phyloP scores from a whole-genome alignment of 2,329 filamentous ascomycete species.

The Aspergillus costaricaensis region DNA sequence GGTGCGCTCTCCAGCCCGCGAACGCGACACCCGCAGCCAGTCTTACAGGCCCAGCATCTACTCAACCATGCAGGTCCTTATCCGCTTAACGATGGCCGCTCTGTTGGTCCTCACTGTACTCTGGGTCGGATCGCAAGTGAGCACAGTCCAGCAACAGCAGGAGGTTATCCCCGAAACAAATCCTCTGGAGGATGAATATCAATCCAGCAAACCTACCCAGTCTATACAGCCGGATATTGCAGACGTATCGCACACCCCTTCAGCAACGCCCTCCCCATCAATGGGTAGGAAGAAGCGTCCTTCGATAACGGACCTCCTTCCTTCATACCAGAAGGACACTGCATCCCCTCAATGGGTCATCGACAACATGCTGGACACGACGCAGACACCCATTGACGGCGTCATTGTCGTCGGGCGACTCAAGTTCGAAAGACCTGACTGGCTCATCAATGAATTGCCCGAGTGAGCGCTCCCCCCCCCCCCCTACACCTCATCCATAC shows the following conservation, averaged over 20 bases:
- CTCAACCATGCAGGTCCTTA: not conserved
- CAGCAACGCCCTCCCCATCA: constrained; percentile 10
- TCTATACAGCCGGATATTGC: not conserved
- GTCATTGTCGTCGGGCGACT: constrained; percentile 45
- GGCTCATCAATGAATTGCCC: constrained; percentile 46
- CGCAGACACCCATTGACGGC: constrained; percentile 14
- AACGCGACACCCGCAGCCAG: not conserved
- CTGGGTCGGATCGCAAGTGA: constrained; percentile 22
- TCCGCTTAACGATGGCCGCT: constrained; percentile 1
- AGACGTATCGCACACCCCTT: not conserved
- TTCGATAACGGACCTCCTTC: constrained; percentile 6
- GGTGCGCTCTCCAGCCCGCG: not conserved
- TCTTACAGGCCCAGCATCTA: not conserved
- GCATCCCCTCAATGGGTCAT: not conserved
- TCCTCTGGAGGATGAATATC: not conserved
- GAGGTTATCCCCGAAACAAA: not conserved
- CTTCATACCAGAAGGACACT: not conserved
- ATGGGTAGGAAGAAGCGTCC: not conserved
- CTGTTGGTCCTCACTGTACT: constrained; percentile 22
- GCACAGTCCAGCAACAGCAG: constrained; percentile 10
- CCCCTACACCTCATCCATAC: too few relatives aligned
- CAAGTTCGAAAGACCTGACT: constrained; percentile 45
- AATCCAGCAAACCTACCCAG: constrained; percentile 10
- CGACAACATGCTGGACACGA: constrained; percentile 14
- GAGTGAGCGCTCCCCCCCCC: constrained; percentile 25